Conservation (phyloP, 257 asterid species). For the Jacaranda copaia region DNA sequence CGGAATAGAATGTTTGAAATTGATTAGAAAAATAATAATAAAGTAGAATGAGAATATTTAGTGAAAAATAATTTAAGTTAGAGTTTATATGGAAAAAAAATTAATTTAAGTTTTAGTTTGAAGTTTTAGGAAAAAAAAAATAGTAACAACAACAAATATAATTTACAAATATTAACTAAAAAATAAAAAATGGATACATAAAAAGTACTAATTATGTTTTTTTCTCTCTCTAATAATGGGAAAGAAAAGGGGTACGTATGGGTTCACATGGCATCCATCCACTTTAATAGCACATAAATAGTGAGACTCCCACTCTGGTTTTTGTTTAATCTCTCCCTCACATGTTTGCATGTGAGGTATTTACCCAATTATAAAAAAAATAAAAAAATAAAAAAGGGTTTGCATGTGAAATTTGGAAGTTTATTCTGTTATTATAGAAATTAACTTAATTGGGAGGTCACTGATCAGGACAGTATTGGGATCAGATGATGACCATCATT, state of each 20-base stretch:
- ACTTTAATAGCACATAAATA: constrained; percentile 31
- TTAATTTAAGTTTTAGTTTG: too few species aligned
- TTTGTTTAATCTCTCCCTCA: constrained; percentile 25
- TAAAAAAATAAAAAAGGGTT: constrained; percentile 28
- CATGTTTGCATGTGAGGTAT: constrained; percentile 51
- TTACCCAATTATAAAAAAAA: constrained; percentile 16
- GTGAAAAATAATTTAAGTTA: too few species aligned
- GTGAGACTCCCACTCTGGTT: constrained; percentile 41
- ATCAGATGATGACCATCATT: constrained; percentile 30
- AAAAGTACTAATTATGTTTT: too few species aligned
- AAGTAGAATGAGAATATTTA: too few species aligned
- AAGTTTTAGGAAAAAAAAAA: too few species aligned
- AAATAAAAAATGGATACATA: too few species aligned
- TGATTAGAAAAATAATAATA: too few species aligned
- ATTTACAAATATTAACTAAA: too few species aligned
- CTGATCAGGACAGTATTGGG: neutral
- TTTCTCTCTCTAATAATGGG: constrained; percentile 52
- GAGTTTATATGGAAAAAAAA: too few species aligned
- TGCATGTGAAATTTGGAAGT: constrained; percentile 57
- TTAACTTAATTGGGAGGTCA: constrained; percentile 18
- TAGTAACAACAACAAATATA: too few species aligned
- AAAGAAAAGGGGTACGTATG: constrained; percentile 9
- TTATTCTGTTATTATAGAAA: constrained; percentile 35
- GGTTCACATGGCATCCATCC: constrained; percentile 67
- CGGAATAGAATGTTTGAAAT: too few species aligned